phyloP scores from a whole-genome alignment of 2,329 filamentous ascomycete species.

The Aspergillus texensis region DNA sequence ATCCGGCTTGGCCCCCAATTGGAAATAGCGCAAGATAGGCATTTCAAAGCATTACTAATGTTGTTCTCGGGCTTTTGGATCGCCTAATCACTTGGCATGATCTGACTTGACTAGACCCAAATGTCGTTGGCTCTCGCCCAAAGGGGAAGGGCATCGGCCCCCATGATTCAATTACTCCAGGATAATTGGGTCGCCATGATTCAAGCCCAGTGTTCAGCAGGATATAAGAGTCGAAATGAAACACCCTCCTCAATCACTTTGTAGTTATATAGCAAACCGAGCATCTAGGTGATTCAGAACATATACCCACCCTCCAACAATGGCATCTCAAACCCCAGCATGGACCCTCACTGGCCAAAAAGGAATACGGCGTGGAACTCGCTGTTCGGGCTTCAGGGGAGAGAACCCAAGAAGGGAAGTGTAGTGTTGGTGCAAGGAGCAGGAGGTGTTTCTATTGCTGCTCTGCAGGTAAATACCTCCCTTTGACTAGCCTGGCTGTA shows the following conservation, averaged over 20 bases:
- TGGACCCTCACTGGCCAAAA: slow-evolving; percentile 37
- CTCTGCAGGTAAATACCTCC: slow-evolving; percentile 42
- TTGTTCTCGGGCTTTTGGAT: no score
- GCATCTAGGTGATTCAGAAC: no score
- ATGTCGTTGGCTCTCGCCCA: no score
- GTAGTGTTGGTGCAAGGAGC: slow-evolving; percentile 58
- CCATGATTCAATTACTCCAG: no score
- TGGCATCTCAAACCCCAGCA: background rate
- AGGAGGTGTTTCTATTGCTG: slow-evolving; percentile 56
- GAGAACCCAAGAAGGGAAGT: slow-evolving; percentile 40
- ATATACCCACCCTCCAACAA: background rate
- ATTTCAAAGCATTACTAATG: no score
- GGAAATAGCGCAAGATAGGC: no score
- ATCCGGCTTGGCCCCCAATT: no score
- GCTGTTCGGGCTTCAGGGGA: slow-evolving; percentile 49
- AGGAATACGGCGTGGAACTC: slow-evolving; percentile 54
- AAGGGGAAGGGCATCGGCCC: no score
- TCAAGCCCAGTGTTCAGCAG: background rate
- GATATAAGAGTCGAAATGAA: background rate
- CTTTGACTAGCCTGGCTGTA: background rate
- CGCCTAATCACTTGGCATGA: no score
- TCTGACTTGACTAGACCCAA: no score
- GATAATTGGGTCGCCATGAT: background rate
- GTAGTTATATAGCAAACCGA: no score
- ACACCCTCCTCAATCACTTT: background rate